Evolutionary conservation across 441 rosid species (phyloP), one percentile per base, ranked within the genome.

Genomic region (Biscutella laevigata): DNA sequence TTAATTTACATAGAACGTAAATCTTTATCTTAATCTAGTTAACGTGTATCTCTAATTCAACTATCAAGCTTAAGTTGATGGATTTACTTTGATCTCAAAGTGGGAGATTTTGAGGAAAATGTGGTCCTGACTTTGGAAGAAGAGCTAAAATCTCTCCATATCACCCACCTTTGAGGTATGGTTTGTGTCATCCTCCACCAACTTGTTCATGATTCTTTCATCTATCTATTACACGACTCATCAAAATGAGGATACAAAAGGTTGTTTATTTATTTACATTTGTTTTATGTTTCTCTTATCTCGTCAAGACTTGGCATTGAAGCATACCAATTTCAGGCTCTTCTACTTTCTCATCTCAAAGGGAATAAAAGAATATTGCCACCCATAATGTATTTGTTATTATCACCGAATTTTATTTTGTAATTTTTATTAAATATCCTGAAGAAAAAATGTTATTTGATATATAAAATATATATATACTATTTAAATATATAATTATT

Each of bases 131-230:
- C 34, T 51, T 27, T 26, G 44, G 20, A 57, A 48, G 63, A 64
- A 48, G 4, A 56, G 47, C 64, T 64, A 42, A 27, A 57, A 50
- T 42, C 60, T 51, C 29, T 66, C 43, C 60, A 66, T 66, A 50
- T 22, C 65, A 66, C 59, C 70, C 51, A 66, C 65, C 65, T 58
- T 58, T n/a, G 55, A 58, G 70, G 65, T 66, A 66, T 58, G 70
- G 70, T 66, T 58, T 58, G 70, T 66, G 70, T 58, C 65, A 66
- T 28, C 54, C 51, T 20, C 64, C 64, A 58, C 64, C 70, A 51
- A 65, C 64, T 36, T 51, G 64, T 58, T 43, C 53, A 15, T 65
- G 3, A 20, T 27, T 41, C 0, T 15, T 17, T 21, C 25, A 9
- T 48, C 15, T 26, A 5, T 55, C 37, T 57, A 20, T 16, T 48